Base-by-base conservation (phyloP, 179 eudicot genomes). In the Silene vulgaris region DNA sequence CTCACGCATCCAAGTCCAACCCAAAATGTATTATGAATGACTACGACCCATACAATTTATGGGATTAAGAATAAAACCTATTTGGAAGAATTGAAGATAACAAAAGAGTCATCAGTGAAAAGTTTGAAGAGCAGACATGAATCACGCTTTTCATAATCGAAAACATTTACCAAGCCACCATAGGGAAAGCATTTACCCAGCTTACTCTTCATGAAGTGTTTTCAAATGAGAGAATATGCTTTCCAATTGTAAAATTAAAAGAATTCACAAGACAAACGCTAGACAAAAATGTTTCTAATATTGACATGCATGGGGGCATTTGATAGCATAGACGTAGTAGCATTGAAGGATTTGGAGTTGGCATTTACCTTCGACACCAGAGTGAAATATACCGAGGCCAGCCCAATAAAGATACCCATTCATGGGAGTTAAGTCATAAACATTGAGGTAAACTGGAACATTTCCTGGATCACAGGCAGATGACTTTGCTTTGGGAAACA, bases 331-430 rank as follows among this genome's bases (percentile, higher is more conserved):
- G 12, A n/a, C 59, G 59, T 54, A n/a, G 59, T 37, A 75, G 29
- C 75, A 77, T 17, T 17, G 11, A 72, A 29, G 63, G 8, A 71
- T 62, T 68, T 59, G 14, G 66, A 77, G 75, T 9, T 75, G 75
- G 45, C 9, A 32, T 56, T 45, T 87, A 91, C 98, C 97, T 94
- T 94, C 97, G 17, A 93, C 97, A 63, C 98, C 97, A 72, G 98
- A 91, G 82, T 94, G 98, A 84, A 94, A 94, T 71, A 92, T 89
- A 64, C 98, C 98, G 69, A 92, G 85, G 66, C 98, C 97, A 69
- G 94, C 97, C 98, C 98, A 94, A 65, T 90, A 91, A 64, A 90
- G 90, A 77, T 94, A 94, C 59, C 96, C 94, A 73, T 94, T 94
- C 84, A 90, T 86, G 60, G 89, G 84, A 56, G 95, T 88, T 61